Base-by-base conservation (phyloP, 1,284 basidiomycete species). In the Ceratobasidium sp. region DNA sequence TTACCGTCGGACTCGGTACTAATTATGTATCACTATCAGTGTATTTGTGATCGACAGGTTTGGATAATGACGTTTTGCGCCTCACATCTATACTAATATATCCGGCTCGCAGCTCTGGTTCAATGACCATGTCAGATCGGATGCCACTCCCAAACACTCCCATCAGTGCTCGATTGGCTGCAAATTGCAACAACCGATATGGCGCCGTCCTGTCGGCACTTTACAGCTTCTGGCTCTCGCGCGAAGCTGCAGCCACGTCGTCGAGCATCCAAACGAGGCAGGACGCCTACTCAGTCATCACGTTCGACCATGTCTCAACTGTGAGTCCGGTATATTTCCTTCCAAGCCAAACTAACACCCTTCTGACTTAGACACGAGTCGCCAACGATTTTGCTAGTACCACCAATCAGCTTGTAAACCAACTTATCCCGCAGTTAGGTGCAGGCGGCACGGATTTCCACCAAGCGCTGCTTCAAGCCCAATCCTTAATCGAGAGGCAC, bases 151-250 rank as follows among this genome's bases (percentile, higher is more conserved):
- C 81, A 1, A 85, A 86, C 71, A 87, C 88, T 1, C 89, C 90
- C 0, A 85, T 82, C 3, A 86, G 87, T 1, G 78, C 82, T 18
- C 81, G 81, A 30, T 90, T 91, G 77, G 78, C 78, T 0, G 79
- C 81, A 23, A 73, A 54, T 0, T 82, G 85, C 66, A 84, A 90
- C 79, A 89, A 91, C 80, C 83, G 90, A 52, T 86, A 90, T 38
- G 90, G 90, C 0, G 89, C 90, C 1, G 90, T 90, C 0, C 88
- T 87, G 67, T 89, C 89, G 0, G 88, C 90, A 0, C 79, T 90
- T 5, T 81, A 89, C 77, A 83, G 84, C 7, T 91, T 91, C 81
- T 91, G 90, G 90, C 82, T 84, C 12, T 87, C 90, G 5, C 87
- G 90, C 8, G 85, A 87, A 41, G 83, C 86, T 8, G 88, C 85